A percentile compares a stretch with the other conserved stretches of the same genome.
These are phyloP conservation scores for Elsinoe batatas DNA, from an alignment of 2,329 filamentous ascomycete genomes.

Conservation along the genomic window DNA sequence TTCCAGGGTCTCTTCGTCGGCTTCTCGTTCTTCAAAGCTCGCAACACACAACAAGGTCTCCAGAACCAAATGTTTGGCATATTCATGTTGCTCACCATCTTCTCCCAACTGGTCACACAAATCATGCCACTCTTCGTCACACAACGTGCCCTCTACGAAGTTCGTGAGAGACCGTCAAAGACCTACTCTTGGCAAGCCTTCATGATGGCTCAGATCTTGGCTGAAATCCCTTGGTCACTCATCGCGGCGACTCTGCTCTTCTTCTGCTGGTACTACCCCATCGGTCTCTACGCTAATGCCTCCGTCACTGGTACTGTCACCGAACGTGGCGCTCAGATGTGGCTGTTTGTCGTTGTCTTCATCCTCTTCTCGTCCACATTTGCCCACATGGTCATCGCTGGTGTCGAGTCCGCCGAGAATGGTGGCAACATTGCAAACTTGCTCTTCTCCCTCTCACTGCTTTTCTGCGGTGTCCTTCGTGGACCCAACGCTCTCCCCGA, in stretches of 20 bases:
- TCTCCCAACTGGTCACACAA: conserved; percentile 65
- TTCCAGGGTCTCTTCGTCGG: conserved; percentile 61
- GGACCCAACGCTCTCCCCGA: conserved; percentile 51
- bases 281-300: conserved; percentile 66
- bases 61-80: conserved; percentile 82
- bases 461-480: conserved; percentile 64
- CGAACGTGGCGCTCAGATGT: conserved; percentile 68
- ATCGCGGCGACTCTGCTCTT: conserved; percentile 68
- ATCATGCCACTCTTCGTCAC: conserved; percentile 81
- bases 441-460: conserved; percentile 60
- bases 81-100: conserved; percentile 73
- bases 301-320: conserved; percentile 48
- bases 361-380: conserved; percentile 75
- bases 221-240: conserved; percentile 78
- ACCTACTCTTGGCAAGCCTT: conserved; percentile 80
- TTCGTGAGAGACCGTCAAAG: conserved; percentile 73
- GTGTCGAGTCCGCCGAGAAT: conserved; percentile 63
- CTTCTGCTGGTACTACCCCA: conserved; percentile 77
- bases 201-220: conserved; percentile 71
- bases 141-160: conserved; percentile 73
- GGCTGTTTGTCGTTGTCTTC: conserved; percentile 66
- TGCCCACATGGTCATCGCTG: conserved; percentile 65
- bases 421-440: conserved; percentile 68
- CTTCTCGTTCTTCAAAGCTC: conserved; percentile 62
- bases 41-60: conserved; percentile 63